Evolutionary conservation across 192 early-diverging fungal species (phyloP).

Genomic region (Irineochytrium annulatum): DNA sequence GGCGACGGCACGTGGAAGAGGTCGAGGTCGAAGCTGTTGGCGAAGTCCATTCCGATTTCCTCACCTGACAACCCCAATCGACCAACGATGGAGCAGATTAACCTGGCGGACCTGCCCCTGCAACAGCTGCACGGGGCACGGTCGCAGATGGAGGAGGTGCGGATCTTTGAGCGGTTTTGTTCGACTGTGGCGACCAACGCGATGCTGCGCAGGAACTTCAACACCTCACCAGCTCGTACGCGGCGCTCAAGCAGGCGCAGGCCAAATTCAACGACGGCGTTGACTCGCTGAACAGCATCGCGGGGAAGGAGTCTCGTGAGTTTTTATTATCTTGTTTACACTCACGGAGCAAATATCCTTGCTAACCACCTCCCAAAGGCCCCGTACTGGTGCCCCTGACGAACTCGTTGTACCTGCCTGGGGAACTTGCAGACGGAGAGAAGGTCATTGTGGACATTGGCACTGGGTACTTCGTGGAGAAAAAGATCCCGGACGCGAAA

Average conservation of each 20-base stretch:
- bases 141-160: slow-evolving; percentile 79
- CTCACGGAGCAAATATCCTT: too few species aligned
- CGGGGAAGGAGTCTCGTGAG: slow-evolving; percentile 48
- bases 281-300: slow-evolving; percentile 61
- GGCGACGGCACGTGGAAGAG: background rate
- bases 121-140: slow-evolving; percentile 78
- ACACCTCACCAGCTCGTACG: slow-evolving; percentile 77
- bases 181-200: background rate
- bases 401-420: slow-evolving; percentile 82
- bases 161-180: background rate
- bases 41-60: background rate
- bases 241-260: slow-evolving; percentile 84
- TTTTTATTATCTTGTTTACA: background rate
- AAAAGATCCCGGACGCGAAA: slow-evolving; percentile 65
- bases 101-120: slow-evolving; percentile 79
- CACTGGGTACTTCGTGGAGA: slow-evolving; percentile 90
- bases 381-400: slow-evolving; percentile 76
- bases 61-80: background rate
- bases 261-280: slow-evolving; percentile 80
- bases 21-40: background rate
- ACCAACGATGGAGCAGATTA: slow-evolving; percentile 52
- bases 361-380: slow-evolving; percentile 33
- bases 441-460: slow-evolving; percentile 94
- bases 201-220: slow-evolving; percentile 65
- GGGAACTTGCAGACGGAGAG: slow-evolving; percentile 72